These are phyloP conservation scores for Malassezia obtusa DNA, from an alignment of 1,284 basidiomycete genomes.

Conservation along the genomic window DNA sequence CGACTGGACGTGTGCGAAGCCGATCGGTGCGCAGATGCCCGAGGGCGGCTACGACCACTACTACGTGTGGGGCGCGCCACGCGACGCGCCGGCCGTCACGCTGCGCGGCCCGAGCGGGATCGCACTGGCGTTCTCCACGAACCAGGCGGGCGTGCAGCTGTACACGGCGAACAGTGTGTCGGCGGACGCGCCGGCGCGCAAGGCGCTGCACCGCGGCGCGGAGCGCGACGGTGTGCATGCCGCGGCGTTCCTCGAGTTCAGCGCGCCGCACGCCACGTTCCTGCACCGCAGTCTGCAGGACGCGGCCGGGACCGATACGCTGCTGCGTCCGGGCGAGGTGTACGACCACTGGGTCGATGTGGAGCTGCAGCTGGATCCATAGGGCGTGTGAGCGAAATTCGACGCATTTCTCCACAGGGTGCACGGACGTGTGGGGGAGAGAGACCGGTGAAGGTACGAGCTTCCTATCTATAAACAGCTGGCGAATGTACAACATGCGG, in stretches of 20 bases:
- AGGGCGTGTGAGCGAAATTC: too few relatives aligned
- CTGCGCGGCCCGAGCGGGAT: constrained; percentile 21
- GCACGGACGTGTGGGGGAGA: too few relatives aligned
- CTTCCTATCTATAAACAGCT: background rate
- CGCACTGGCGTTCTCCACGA: constrained; percentile 27
- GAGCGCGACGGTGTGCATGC: background rate
- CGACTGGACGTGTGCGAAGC: constrained; percentile 24
- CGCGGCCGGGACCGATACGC: constrained; percentile 26
- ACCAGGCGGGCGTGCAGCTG: constrained; percentile 36
- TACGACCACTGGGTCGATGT: constrained; percentile 29
- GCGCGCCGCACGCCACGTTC: constrained; percentile 39
- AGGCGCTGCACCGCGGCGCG: constrained; percentile 15
- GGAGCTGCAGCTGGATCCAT: background rate
- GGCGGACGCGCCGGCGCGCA: constrained; percentile 16
- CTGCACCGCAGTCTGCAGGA: constrained; percentile 19
- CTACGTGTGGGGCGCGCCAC: constrained; percentile 29
- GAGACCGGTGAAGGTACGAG: too few relatives aligned
- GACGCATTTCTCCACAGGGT: too few relatives aligned
- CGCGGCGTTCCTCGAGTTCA: constrained; percentile 30
- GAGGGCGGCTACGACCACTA: constrained; percentile 35
- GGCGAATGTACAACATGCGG: too few relatives aligned
- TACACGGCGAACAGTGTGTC: constrained; percentile 24
- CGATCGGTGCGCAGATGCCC: constrained; percentile 19
- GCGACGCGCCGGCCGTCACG: background rate
- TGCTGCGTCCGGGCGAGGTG: constrained; percentile 26